A percentile compares a stretch with the other conserved stretches of the same genome.
Conservation (phyloP, 805 yeast species). For the Pichia californica region DNA sequence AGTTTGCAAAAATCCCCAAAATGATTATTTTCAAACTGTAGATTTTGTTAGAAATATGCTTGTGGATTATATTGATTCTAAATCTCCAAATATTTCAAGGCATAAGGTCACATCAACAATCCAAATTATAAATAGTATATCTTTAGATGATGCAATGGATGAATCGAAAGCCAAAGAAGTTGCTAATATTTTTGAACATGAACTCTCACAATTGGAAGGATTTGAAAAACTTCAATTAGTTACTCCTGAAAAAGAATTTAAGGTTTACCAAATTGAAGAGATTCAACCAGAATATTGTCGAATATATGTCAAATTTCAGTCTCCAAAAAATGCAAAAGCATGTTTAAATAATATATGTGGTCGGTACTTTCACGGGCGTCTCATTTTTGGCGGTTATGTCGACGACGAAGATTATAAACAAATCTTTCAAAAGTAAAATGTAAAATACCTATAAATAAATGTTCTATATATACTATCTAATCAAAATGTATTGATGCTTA, state of each 20-base stretch:
- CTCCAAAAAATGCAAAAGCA: conserved; percentile 40
- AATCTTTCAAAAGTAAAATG: background rate
- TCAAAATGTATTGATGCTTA: no score
- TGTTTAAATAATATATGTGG: conserved; percentile 61
- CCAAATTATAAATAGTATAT: conserved; percentile 58
- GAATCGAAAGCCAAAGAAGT: conserved; percentile 43
- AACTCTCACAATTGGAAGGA: conserved; percentile 39
- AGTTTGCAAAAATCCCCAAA: conserved; percentile 32
- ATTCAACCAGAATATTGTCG: conserved; percentile 61
- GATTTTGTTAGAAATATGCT: conserved; percentile 19
- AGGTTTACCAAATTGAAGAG: conserved; percentile 29
- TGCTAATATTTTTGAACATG: conserved; percentile 43
- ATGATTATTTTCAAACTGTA: conserved; percentile 18
- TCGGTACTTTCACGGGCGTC: conserved; percentile 57
- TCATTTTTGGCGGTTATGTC: conserved; percentile 57
- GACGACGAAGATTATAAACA: conserved; percentile 53
- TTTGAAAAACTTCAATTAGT: conserved; percentile 56
- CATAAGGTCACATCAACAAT: conserved; percentile 40
- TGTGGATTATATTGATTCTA: conserved; percentile 11
- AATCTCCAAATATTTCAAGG: conserved; percentile 12
- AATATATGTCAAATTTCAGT: conserved; percentile 59
- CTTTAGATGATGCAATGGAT: conserved; percentile 56
- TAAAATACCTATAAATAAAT: no score
- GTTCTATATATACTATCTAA: no score
- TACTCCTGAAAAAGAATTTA: conserved; percentile 39